A percentile compares a stretch with the other conserved stretches of the same genome.
Evolutionary conservation across 2,329 filamentous ascomycete genomes (phyloP).

Genomic region (Hansfordia pulvinata): DNA sequence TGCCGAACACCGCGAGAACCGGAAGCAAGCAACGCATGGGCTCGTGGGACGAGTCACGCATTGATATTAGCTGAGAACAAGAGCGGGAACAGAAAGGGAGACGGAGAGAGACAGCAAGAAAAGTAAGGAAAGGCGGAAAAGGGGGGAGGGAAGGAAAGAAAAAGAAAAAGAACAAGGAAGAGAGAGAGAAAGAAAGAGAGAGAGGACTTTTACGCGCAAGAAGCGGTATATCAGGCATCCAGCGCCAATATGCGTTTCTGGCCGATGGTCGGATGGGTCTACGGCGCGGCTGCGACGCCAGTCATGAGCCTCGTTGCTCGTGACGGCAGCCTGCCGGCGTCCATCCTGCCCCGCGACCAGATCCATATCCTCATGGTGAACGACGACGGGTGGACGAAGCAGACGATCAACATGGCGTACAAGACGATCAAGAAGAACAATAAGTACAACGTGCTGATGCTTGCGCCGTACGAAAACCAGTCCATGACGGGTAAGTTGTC

Average conservation of each 20-base stretch:
- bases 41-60: too few species aligned
- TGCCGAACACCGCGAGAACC: too few species aligned
- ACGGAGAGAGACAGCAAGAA: too few species aligned
- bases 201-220: not conserved
- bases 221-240: not conserved
- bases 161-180: not conserved
- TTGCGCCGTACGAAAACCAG: conserved; percentile 49
- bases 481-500: too few species aligned
- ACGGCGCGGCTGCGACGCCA: not conserved
- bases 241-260: not conserved
- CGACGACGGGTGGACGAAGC: conserved; percentile 64
- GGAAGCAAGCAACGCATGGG: too few species aligned
- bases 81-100: too few species aligned
- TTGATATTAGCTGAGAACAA: too few species aligned
- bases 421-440: not conserved
- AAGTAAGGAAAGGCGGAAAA: not conserved
- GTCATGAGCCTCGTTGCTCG: not conserved
- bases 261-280: not conserved
- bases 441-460: not conserved
- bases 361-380: conserved; percentile 51
- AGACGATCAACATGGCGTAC: conserved; percentile 6
- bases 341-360: not conserved
- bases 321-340: not conserved
- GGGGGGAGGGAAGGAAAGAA: not conserved
- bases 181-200: not conserved